phyloP scores from a whole-genome alignment of 495 filamentous ascomycete genomes.

The Penicillium chermesinum region DNA sequence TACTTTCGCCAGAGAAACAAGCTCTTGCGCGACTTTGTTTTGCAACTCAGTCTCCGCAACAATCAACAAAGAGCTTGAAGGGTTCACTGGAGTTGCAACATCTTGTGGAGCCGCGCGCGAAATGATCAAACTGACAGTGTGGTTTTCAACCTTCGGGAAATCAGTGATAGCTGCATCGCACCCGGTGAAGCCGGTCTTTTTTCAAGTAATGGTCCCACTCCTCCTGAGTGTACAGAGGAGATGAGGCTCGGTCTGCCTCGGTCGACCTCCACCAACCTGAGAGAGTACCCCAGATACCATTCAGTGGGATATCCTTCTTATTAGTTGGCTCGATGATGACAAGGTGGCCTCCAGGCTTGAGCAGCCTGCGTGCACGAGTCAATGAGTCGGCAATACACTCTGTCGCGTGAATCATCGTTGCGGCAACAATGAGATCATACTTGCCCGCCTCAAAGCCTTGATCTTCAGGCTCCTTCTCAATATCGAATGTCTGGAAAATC shows the following conservation, averaged over 20 bases:
- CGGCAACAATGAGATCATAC: conserved; percentile 50
- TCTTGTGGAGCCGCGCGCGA: too few species aligned
- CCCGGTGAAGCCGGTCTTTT: too few species aligned
- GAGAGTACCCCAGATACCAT: conserved; percentile 23
- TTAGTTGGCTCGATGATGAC: conserved; percentile 26
- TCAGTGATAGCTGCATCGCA: too few species aligned
- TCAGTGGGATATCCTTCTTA: conserved; percentile 11
- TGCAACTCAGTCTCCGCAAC: too few species aligned
- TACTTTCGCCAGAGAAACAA: too few species aligned
- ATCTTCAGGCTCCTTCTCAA: conserved; percentile 34
- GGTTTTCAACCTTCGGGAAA: too few species aligned
- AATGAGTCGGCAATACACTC: conserved; percentile 41
- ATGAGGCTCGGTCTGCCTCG: conserved; percentile 19
- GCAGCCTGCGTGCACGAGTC: conserved; percentile 30
- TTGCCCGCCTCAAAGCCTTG: conserved; percentile 43
- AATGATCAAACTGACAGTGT: too few species aligned
- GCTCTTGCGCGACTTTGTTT: too few species aligned
- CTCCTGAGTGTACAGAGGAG: too few species aligned
- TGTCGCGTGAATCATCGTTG: conserved; percentile 50
- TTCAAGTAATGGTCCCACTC: too few species aligned
- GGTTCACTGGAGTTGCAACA: too few species aligned
- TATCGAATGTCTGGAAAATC: conserved; percentile 44
- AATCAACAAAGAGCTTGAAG: too few species aligned
- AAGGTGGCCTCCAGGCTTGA: conserved; percentile 32
- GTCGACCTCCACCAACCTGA: conserved; percentile 27